Evolutionary conservation across 1,284 basidiomycete genomes (phyloP).

Genomic region (Inonotus hispidus): DNA sequence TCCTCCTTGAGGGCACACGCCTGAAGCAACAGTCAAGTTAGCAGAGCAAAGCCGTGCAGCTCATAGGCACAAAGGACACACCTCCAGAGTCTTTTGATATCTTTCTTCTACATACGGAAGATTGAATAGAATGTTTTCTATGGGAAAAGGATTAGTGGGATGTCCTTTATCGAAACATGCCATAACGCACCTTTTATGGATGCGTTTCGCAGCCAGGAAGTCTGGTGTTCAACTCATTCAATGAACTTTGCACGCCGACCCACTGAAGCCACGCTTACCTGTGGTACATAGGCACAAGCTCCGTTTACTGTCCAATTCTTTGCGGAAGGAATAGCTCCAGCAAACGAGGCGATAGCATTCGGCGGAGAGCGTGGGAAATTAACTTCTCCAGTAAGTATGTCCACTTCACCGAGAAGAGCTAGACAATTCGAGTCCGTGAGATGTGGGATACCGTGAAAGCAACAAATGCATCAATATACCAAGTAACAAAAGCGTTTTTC

Average conservation of each 20-base stretch:
- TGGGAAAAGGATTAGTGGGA: background rate
- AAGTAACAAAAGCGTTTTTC: constrained; percentile 77
- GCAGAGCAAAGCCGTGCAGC: background rate
- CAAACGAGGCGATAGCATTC: constrained; percentile 63
- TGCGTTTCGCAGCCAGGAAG: constrained; percentile 85
- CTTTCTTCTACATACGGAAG: constrained; percentile 75
- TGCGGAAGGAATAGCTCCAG: constrained; percentile 33
- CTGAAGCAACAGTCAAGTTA: constrained; percentile 11
- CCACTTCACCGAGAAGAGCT: constrained; percentile 86
- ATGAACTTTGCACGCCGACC: background rate
- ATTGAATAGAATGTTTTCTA: constrained; percentile 90
- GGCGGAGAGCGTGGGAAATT: constrained; percentile 80
- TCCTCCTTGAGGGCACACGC: constrained; percentile 72
- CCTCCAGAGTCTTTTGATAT: constrained; percentile 73
- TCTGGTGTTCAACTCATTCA: constrained; percentile 27
- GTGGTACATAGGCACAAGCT: constrained; percentile 88
- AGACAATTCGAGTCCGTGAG: constrained; percentile 8
- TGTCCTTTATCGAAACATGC: background rate
- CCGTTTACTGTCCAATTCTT: constrained; percentile 75
- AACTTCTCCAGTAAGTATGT: constrained; percentile 75
- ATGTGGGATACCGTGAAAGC: background rate
- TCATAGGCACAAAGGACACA: constrained; percentile 20
- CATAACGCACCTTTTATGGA: constrained; percentile 67
- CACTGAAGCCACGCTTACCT: constrained; percentile 36
- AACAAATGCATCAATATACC: constrained; percentile 33